Percentiles rank a stretch among this genome's conserved stretches.
Conservation (phyloP, 179 eudicot genomes). For the Silene coronaria region DNA sequence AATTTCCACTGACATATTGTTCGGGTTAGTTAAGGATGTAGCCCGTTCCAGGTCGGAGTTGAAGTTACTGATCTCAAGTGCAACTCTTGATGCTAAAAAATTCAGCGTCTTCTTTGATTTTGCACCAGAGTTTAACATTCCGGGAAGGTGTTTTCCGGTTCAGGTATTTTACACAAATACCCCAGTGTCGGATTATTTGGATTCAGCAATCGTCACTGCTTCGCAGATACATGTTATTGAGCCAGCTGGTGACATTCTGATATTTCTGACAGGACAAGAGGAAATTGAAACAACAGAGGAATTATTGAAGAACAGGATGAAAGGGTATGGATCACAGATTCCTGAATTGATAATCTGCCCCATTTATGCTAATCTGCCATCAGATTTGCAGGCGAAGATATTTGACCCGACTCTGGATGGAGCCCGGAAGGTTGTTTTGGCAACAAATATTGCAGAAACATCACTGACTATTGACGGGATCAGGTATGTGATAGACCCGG, state of each 20-base stretch:
- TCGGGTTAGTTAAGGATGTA: slow-evolving; percentile 82
- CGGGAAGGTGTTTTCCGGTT: slow-evolving; percentile 76
- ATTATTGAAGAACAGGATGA: slow-evolving; percentile 60
- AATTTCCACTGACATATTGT: slow-evolving; percentile 66
- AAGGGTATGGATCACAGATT: slow-evolving; percentile 65
- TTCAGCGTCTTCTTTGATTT: slow-evolving; percentile 75
- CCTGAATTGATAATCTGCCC: slow-evolving; percentile 76
- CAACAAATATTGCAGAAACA: slow-evolving; percentile 88
- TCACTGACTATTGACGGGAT: slow-evolving; percentile 83
- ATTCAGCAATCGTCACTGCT: slow-evolving; percentile 68
- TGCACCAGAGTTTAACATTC: slow-evolving; percentile 77
- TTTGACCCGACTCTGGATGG: slow-evolving; percentile 83
- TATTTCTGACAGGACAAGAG: slow-evolving; percentile 80
- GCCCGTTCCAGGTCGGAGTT: slow-evolving; percentile 66
- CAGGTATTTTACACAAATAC: slow-evolving; percentile 66
- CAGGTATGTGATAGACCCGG: slow-evolving; percentile 74
- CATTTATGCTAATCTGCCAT: slow-evolving; percentile 71
- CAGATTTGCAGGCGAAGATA: slow-evolving; percentile 67
- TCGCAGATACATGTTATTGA: slow-evolving; percentile 73
- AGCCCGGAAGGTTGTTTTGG: slow-evolving; percentile 75
- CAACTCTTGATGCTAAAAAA: slow-evolving; percentile 82
- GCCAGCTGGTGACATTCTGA: slow-evolving; percentile 65
- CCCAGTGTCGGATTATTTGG: slow-evolving; percentile 84
- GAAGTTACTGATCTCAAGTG: slow-evolving; percentile 78
- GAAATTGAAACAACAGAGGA: slow-evolving; percentile 85